phyloP scores from a whole-genome alignment of 1,284 basidiomycete genomes.

The Phellopilus nigrolimitatus region DNA sequence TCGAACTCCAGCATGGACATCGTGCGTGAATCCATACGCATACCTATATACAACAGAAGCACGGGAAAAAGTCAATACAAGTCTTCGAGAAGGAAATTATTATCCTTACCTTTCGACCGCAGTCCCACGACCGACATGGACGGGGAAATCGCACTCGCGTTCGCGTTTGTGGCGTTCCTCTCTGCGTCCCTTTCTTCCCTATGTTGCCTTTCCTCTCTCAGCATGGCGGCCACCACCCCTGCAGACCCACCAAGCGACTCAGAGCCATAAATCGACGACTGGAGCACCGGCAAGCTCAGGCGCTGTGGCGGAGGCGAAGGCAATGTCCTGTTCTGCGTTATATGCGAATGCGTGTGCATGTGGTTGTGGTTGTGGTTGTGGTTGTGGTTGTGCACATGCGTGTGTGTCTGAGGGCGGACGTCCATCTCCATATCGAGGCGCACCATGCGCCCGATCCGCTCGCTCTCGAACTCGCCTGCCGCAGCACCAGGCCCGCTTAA shows the following conservation, averaged over 20 bases:
- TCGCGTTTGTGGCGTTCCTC: neutral
- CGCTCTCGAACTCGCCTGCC: neutral
- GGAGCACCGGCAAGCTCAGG: conserved; percentile 7
- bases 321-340: neutral
- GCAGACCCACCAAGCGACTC: neutral
- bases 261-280: conserved; percentile 9
- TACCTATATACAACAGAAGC: too few relatives aligned
- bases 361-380: neutral
- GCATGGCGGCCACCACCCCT: neutral
- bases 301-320: neutral
- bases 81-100: neutral
- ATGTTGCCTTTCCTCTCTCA: neutral
- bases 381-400: neutral
- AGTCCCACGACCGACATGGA: neutral
- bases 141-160: neutral
- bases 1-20: too few relatives aligned
- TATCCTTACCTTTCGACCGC: conserved; percentile 4
- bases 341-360: too few relatives aligned
- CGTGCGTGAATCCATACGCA: too few relatives aligned
- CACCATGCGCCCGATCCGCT: conserved; percentile 9
- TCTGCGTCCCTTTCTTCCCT: neutral
- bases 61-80: too few relatives aligned
- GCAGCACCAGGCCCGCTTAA: neutral
- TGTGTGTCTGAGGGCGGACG: neutral
- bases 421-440: conserved; percentile 3